A percentile compares a stretch with the other conserved stretches of the same genome.
Conservation (phyloP, 345 rosid genomes). For the Pseudoturritis turrita region DNA sequence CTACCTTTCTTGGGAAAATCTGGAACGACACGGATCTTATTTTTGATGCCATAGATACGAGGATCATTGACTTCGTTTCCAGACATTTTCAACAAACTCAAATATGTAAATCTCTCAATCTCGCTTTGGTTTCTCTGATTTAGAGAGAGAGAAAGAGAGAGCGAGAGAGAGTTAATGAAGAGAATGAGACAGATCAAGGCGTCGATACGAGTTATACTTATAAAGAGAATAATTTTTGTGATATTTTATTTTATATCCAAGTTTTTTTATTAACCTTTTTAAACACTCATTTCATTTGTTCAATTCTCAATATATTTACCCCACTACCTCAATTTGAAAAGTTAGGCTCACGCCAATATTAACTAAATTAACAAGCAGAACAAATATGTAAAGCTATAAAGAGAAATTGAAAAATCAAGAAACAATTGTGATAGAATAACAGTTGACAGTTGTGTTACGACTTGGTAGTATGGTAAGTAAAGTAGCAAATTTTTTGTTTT, state of each 20-base stretch:
- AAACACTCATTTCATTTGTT: neutral
- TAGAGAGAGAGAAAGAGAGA: neutral
- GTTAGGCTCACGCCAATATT: no score
- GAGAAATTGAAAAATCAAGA: no score
- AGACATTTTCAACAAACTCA: conserved; percentile 7
- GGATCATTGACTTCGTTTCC: conserved; percentile 37
- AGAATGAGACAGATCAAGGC: neutral
- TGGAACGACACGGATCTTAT: conserved; percentile 82
- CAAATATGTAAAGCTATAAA: no score
- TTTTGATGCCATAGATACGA: conserved; percentile 67
- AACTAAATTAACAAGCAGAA: no score
- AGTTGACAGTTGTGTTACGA: no score
- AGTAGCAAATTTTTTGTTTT: no score
- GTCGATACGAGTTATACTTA: neutral
- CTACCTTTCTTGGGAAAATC: conserved; percentile 79
- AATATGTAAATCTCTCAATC: neutral
- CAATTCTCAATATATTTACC: neutral
- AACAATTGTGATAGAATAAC: no score
- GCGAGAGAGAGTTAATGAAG: neutral
- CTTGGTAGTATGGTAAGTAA: no score
- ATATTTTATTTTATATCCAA: neutral
- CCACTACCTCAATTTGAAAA: neutral
- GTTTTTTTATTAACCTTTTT: neutral
- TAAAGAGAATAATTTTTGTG: neutral
- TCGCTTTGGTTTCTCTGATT: no score